Evolutionary conservation across 139 green algal species (phyloP).

Genomic region (Eudorina sp.): DNA sequence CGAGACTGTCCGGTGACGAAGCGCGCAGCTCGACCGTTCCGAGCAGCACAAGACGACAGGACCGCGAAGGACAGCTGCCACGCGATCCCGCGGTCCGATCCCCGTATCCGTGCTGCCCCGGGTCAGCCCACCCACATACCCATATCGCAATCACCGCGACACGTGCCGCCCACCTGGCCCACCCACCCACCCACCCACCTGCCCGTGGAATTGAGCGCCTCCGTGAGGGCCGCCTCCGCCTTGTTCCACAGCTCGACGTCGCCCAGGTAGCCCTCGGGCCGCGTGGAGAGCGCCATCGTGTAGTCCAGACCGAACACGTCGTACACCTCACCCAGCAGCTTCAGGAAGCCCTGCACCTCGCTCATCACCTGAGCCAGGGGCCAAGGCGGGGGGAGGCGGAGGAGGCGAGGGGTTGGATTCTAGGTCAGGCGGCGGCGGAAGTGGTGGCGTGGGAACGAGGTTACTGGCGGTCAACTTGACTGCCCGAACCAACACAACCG

Average conservation of each 20-base stretch:
- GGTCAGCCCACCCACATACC: background rate
- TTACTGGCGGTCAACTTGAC: no score
- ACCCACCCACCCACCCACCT: background rate
- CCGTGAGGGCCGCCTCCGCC: conserved; percentile 84
- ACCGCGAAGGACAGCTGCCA: no score
- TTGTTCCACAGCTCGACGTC: conserved; percentile 94
- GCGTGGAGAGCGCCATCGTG: conserved; percentile 94
- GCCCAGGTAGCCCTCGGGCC: conserved; percentile 91
- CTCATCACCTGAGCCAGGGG: conserved; percentile 71
- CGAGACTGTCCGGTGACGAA: no score
- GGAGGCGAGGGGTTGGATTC: no score
- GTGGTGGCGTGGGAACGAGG: no score
- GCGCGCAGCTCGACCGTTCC: no score
- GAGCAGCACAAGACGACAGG: no score
- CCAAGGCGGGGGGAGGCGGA: background rate
- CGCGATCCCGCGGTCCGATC: no score
- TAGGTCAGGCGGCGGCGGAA: no score
- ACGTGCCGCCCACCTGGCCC: background rate
- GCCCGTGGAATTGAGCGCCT: conserved; percentile 88
- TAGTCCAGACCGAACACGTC: conserved; percentile 94
- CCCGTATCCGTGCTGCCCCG: no score
- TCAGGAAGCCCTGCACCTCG: conserved; percentile 89
- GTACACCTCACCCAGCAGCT: conserved; percentile 96
- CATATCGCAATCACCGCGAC: no score
- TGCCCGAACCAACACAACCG: no score